Base-by-base conservation (phyloP, 2,329 filamentous ascomycete species). In the Grosmannia serpens region DNA sequence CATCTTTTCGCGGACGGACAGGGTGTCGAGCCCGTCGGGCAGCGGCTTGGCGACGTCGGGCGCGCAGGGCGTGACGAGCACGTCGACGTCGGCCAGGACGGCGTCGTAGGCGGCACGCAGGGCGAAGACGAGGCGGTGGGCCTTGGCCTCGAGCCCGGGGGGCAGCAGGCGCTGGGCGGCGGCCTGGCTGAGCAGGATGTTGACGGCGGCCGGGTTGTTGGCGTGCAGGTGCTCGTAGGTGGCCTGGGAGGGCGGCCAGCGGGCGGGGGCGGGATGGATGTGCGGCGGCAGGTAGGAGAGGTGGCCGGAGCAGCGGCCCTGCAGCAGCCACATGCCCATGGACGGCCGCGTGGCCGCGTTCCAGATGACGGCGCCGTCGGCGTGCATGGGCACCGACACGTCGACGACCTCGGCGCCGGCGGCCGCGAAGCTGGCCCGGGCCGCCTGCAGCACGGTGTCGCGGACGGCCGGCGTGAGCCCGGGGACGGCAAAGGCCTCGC, bases 31-130 rank as follows among this genome's bases (percentile, higher is more conserved):
- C 5, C 71, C 70, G 1, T 76, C 75, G 50, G 73, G 75, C 44
- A 80, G 62, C 10, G 80, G 66, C 9, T 78, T 70, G 61, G 80
- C 77, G 15, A 74, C 68, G 0, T 70, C 64, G 0, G 61, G 61
- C 15, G 74, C 74, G 13, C 74, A 73, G 0, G 78, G 78, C n/a
- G 76, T 76, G 41, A 81, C 62, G 3, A 81, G 67, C 2, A 81
- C 69, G 41, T 62, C 61, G 13, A 60, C 58, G 2, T 51, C 22
- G 33, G 67, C 65, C 3, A 80, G 64, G 0, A 70, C 76, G 10
- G 64, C 61, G 62, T 80, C 76, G 63, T 80, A 80, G 4, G 75
- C 77, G 6, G 72, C 75, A 2, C 77, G 70, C n/a, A 80, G 67
- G 62, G 76, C 67, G 57, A 74, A 71, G 1, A 75, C 73, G 55